Percentiles rank a stretch among this genome's conserved stretches.
These are phyloP conservation scores for Paraphoma sp. DNA, from an alignment of 2,329 filamentous ascomycete genomes.

Conservation along the genomic window DNA sequence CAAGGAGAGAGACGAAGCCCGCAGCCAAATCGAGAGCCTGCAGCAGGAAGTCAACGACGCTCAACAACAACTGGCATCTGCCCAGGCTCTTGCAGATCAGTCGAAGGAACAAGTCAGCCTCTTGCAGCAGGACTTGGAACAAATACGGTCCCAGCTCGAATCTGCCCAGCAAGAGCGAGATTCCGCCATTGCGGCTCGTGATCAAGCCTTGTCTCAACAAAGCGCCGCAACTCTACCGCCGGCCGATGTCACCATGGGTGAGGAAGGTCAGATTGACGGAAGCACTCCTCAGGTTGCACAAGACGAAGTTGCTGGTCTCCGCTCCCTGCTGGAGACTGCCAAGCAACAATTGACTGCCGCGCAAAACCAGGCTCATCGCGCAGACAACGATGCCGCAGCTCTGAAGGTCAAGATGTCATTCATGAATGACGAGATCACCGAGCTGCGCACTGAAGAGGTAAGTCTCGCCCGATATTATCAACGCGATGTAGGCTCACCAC, in stretches of 20 bases:
- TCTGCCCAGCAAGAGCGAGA: slow-evolving; percentile 58
- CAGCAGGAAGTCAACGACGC: slow-evolving; percentile 69
- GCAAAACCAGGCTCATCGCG: slow-evolving; percentile 16
- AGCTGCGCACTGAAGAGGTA: slow-evolving; percentile 67
- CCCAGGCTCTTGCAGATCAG: slow-evolving; percentile 21
- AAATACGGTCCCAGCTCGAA: slow-evolving; percentile 25
- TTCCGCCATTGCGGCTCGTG: slow-evolving; percentile 67
- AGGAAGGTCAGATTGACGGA: slow-evolving; percentile 57
- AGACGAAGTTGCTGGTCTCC: slow-evolving; percentile 38
- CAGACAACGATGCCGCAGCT: slow-evolving; percentile 46
- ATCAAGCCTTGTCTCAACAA: slow-evolving; percentile 62
- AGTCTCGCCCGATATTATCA: slow-evolving; percentile 8
- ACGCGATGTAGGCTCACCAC: slow-evolving; percentile 15
- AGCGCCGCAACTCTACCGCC: slow-evolving; percentile 51
- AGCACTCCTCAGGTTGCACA: slow-evolving; percentile 22
- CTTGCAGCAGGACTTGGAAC: slow-evolving; percentile 49
- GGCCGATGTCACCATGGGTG: slow-evolving; percentile 41
- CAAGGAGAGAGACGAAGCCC: slow-evolving; percentile 70
- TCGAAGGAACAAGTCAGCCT: slow-evolving; percentile 66
- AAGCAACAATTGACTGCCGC: slow-evolving; percentile 34
- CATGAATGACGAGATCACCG: slow-evolving; percentile 67
- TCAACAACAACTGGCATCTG: slow-evolving; percentile 27
- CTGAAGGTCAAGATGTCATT: slow-evolving; percentile 52
- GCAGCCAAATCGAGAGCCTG: slow-evolving; percentile 24
- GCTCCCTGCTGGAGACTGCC: slow-evolving; percentile 42